Evolutionary conservation across 352 stramenopile genomes (phyloP), one percentile per base, ranked within the genome.

Genomic region (Pythium phragmiticola): DNA sequence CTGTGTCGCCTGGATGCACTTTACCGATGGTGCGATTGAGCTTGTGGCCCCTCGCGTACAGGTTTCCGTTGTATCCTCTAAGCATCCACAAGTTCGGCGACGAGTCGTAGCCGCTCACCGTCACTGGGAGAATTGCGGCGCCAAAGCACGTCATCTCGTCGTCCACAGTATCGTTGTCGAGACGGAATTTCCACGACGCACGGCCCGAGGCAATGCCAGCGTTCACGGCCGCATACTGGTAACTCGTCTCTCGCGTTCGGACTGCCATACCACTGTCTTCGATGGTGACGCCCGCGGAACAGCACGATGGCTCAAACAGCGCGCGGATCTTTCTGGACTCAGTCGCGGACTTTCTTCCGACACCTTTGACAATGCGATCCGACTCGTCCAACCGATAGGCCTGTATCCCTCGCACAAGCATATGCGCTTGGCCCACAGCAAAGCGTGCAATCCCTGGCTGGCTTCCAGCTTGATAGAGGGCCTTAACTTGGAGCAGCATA

Each of bases 121-220:
- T 90, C 46, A 96, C 84, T 51, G 89, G 90, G 28, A 96, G 73
- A 48, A 94, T 94, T 7, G 89, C 88, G 26, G 90, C 90, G 52
- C 90, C 90, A 72, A 97, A 96, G 41, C 90, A 96, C 39, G 87
- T 97, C 86, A 95, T 96, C 65, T 97, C 90, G 43, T 97, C 90
- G 51, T 96, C 92, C 21, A 89, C 77, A 6, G 86, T 94, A 64
- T 96, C 88, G 7, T 91, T 90, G 75, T 95, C 88, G 17, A 96
- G 70, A 14, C 87, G 85, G 23, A 96, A 96, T 50, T 78, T 89
- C 88, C 88, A 96, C 11, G 83, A 90, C n/a, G 87, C 87, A 52
- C 89, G 87, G 7, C 87, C 84, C 7, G 77, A 77, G 7, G 78
- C 77, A 52, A 96, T 88, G 13, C 83, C 82, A 34, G 73, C 78